These are phyloP conservation scores for Leptosphaerulina australis DNA, from an alignment of 2,329 filamentous ascomycete genomes.

Conservation along the genomic window DNA sequence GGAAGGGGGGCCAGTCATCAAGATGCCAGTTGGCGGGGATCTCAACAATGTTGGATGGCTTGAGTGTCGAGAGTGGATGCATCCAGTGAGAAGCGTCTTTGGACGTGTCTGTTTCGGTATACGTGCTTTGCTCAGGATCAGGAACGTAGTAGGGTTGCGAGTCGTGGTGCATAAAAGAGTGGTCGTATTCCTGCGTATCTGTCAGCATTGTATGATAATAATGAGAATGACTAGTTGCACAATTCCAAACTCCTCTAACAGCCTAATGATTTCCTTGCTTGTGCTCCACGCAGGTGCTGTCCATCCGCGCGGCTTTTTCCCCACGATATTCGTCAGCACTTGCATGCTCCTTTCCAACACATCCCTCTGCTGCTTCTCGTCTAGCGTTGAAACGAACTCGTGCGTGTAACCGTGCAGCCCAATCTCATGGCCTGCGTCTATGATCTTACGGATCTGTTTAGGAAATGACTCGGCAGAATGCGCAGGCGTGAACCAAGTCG, in stretches of 20 bases:
- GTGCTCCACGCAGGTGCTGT: conserved; percentile 54
- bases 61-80: conserved; percentile 45
- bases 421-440: conserved; percentile 52
- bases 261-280: conserved; percentile 46
- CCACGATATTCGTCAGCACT: conserved; percentile 47
- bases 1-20: conserved; percentile 56
- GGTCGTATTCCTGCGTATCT: conserved; percentile 56
- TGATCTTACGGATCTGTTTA: conserved; percentile 53
- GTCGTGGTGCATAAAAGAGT: conserved; percentile 58
- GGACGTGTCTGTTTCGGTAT: conserved; percentile 39
- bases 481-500: conserved; percentile 52
- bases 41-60: conserved; percentile 49
- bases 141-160: conserved; percentile 50
- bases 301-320: conserved; percentile 52
- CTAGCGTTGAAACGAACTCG: conserved; percentile 44
- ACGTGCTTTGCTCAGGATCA: conserved; percentile 52
- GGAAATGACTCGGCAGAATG: conserved; percentile 58
- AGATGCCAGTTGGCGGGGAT: conserved; percentile 58
- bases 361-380: conserved; percentile 53
- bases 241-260: conserved; percentile 52
- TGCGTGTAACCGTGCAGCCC: conserved; percentile 52
- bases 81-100: conserved; percentile 48
- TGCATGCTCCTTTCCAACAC: conserved; percentile 50
- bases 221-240: conserved; percentile 17
- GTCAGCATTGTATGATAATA: not conserved